Conservation (phyloP, 768 basidiomycete genomes). For the Leccinum barrowsii region DNA sequence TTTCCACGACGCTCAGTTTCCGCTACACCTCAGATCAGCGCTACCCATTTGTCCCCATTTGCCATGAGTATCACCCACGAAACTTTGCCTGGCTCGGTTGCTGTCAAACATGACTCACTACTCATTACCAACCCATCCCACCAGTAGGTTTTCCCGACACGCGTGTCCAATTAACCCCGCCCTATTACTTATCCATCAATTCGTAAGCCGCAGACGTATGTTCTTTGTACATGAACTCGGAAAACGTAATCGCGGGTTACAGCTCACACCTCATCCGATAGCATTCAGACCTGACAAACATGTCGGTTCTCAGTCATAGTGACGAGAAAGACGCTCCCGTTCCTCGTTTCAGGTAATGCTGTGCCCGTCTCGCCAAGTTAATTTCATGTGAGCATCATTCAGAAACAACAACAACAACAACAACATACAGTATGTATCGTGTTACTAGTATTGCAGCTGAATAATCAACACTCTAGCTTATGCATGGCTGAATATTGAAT, state of each 20-base stretch:
- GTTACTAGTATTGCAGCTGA: neutral
- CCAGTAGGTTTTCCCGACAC: neutral
- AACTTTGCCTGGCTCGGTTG: neutral
- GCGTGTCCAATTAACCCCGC: neutral
- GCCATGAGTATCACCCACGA: neutral
- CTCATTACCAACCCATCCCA: neutral
- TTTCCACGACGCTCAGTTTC: slow-evolving; percentile 21
- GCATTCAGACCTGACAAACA: slow-evolving; percentile 14
- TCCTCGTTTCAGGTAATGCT: neutral
- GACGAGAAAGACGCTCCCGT: slow-evolving; percentile 2
- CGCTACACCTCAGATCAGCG: neutral
- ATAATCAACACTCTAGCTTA: neutral
- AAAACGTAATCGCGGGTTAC: neutral
- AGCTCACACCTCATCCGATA: slow-evolving; percentile 8
- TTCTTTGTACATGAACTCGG: neutral
- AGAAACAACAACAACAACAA: neutral
- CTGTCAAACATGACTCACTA: neutral
- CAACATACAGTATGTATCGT: neutral
- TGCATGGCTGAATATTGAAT: neutral
- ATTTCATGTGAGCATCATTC: neutral
- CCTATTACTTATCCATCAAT: neutral
- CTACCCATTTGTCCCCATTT: neutral
- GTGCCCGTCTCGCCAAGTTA: neutral
- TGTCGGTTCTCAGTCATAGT: neutral
- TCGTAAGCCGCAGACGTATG: neutral